Evolutionary conservation across 805 yeast species (phyloP).

Genomic region (Myxozyma vanderwaltii): DNA sequence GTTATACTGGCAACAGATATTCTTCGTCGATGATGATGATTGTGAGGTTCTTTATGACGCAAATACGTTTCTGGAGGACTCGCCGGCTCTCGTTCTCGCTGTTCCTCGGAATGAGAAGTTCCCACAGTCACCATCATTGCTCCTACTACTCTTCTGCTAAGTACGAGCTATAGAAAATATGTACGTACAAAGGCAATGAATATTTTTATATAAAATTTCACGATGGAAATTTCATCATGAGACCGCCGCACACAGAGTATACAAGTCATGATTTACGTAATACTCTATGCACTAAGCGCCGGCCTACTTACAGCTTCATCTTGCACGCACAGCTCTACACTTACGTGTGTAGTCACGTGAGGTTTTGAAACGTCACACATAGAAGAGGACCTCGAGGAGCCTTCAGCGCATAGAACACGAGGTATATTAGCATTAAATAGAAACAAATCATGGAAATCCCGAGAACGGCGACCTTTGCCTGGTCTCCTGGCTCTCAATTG

Average conservation of each 20-base stretch:
- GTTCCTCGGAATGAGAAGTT: not conserved
- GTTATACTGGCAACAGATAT: not conserved
- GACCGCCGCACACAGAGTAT: not conserved
- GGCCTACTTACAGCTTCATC: not conserved
- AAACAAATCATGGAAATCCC: constrained; percentile 67
- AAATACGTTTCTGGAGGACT: constrained; percentile 9
- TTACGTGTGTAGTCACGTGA: not conserved
- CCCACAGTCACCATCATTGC: constrained; percentile 22
- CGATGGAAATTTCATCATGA: not conserved
- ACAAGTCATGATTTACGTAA: not conserved
- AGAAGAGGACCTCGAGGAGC: not conserved
- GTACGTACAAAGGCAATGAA: not conserved
- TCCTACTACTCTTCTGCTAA: not conserved
- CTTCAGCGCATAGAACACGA: not conserved
- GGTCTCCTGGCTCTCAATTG: constrained; percentile 71
- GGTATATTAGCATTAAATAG: not conserved
- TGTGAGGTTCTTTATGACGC: constrained; percentile 26
- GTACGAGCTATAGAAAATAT: not conserved
- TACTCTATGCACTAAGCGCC: not conserved
- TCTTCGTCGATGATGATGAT: constrained; percentile 21
- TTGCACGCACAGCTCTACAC: too few relatives aligned
- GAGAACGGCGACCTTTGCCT: constrained; percentile 92
- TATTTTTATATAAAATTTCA: not conserved
- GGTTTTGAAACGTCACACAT: not conserved
- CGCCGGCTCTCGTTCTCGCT: not conserved